Percentiles rank a stretch among this genome's conserved stretches.
phyloP scores from a whole-genome alignment of 1,284 basidiomycete genomes.

The Melanopsichium pennsylvanicum region DNA sequence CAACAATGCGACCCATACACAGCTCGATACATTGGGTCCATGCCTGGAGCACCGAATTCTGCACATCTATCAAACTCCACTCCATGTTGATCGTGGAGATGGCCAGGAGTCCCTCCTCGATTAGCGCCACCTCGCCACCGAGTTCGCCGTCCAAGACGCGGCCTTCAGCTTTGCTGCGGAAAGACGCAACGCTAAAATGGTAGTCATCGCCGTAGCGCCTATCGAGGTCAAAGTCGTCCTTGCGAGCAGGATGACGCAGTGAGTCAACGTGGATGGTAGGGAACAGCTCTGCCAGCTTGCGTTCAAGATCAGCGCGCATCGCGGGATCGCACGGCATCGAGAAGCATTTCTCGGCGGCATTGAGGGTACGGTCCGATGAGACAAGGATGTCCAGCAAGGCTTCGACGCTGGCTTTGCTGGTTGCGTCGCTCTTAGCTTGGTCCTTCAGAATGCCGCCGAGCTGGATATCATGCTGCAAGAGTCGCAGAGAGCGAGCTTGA shows the following conservation, averaged over 20 bases:
- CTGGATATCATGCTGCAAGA: constrained; percentile 68
- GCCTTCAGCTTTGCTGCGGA: constrained; percentile 61
- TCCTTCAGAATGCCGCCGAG: constrained; percentile 58
- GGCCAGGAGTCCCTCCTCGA: constrained; percentile 66
- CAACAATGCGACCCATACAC: constrained; percentile 72
- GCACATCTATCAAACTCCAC: constrained; percentile 81
- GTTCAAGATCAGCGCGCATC: constrained; percentile 71
- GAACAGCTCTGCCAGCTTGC: constrained; percentile 62
- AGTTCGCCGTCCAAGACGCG: constrained; percentile 38
- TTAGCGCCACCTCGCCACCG: constrained; percentile 31
- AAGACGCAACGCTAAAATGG: constrained; percentile 70
- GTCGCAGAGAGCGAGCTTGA: constrained; percentile 78
- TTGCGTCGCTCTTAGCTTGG: constrained; percentile 64
- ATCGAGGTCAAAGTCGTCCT: constrained; percentile 69
- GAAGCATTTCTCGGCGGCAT: constrained; percentile 73
- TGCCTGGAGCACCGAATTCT: constrained; percentile 77
- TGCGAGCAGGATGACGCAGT: constrained; percentile 73
- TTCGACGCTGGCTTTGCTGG: constrained; percentile 68
- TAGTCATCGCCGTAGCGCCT: constrained; percentile 83
- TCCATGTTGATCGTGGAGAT: constrained; percentile 78
- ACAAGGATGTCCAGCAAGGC: constrained; percentile 73
- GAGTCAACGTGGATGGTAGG: constrained; percentile 63
- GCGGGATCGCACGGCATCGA: constrained; percentile 75
- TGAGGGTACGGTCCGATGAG: constrained; percentile 71
- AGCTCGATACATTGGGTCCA: constrained; percentile 76